A percentile compares a stretch with the other conserved stretches of the same genome.
Conservation (phyloP, 495 filamentous ascomycete genomes). For the Penicillium simplicissimum region DNA sequence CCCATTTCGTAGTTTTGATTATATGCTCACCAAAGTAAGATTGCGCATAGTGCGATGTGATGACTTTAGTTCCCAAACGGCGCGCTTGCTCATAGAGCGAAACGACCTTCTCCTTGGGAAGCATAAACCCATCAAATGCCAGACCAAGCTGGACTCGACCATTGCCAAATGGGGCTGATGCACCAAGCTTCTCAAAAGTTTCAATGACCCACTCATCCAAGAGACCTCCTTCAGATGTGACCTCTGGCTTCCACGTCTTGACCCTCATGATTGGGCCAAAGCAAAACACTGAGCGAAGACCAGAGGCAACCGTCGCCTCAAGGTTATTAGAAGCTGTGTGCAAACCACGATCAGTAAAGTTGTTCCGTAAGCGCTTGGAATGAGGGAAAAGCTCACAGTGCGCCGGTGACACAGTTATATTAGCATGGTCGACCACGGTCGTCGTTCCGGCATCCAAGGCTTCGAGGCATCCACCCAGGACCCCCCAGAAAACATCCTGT, state of each 20-base stretch:
- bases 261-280: slow-evolving; percentile 40
- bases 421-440: slow-evolving; percentile 58
- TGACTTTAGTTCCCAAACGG: slow-evolving; percentile 28
- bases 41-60: slow-evolving; percentile 40
- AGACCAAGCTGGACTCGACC: slow-evolving; percentile 43
- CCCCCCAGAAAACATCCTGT: slow-evolving; percentile 55
- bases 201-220: slow-evolving; percentile 44
- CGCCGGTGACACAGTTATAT: slow-evolving; percentile 46
- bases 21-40: slow-evolving; percentile 12
- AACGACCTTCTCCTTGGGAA: slow-evolving; percentile 36
- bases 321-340: slow-evolving; percentile 37
- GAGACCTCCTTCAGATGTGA: slow-evolving; percentile 31
- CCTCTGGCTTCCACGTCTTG: slow-evolving; percentile 36
- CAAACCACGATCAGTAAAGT: neutral
- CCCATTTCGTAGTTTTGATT: neutral
- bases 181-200: slow-evolving; percentile 35
- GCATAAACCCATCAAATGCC: slow-evolving; percentile 41
- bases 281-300: slow-evolving; percentile 51
- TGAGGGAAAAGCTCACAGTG: slow-evolving; percentile 27
- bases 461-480: slow-evolving; percentile 55
- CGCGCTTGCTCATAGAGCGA: slow-evolving; percentile 33
- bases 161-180: slow-evolving; percentile 36
- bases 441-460: slow-evolving; percentile 57
- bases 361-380: neutral
- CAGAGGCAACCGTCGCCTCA: slow-evolving; percentile 44